These are phyloP conservation scores for thale cress (Arabidopsis thaliana) DNA, from an alignment of 345 rosid species.

Conservation along the genomic window TAIR10.1 NC_003075.7:11801501-11802000, in stretches of 20 bases:
- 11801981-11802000: background rate
- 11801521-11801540: conserved; percentile 92
- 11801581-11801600: conserved; percentile 82
- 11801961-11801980: background rate
- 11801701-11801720: conserved; percentile 52
- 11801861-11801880: conserved; percentile 73
- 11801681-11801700: background rate
- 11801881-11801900: background rate
- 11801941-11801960: background rate
- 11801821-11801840: conserved; percentile 89
- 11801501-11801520: conserved; percentile 88
- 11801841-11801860: conserved; percentile 88
- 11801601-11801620: conserved; percentile 48
- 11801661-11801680: background rate
- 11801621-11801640: background rate
- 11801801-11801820: conserved; percentile 78
- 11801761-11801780: conserved; percentile 68
- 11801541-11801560: conserved; percentile 90
- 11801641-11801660: conserved; percentile 19
- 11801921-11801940: background rate
- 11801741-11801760: conserved; percentile 80
- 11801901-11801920: background rate
- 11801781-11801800: conserved; percentile 70
- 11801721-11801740: conserved; percentile 80
- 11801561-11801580: conserved; percentile 95